Conservation (phyloP, 805 yeast species). For the Scheffersomyces ergatensis region DNA sequence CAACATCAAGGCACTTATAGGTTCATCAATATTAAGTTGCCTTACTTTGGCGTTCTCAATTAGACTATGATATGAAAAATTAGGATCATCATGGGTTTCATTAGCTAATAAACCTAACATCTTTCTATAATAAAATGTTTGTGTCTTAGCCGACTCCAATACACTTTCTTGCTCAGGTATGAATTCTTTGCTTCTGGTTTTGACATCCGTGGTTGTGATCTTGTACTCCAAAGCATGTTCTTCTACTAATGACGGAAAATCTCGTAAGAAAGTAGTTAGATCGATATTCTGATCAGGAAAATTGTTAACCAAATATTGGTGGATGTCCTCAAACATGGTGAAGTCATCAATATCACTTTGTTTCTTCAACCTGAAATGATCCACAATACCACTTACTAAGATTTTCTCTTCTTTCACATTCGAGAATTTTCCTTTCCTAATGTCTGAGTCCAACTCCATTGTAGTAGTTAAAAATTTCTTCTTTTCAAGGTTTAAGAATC, state of each 20-base stretch:
- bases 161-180: constrained; percentile 53
- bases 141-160: constrained; percentile 49
- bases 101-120: constrained; percentile 40
- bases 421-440: neutral
- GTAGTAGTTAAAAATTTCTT: constrained; percentile 10
- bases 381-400: constrained; percentile 65
- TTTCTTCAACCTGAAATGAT: constrained; percentile 35
- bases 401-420: constrained; percentile 23
- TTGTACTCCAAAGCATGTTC: constrained; percentile 10
- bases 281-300: constrained; percentile 16
- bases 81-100: constrained; percentile 11
- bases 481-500: constrained; percentile 36
- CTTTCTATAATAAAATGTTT: constrained; percentile 57
- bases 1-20: constrained; percentile 41
- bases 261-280: constrained; percentile 17
- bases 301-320: constrained; percentile 12
- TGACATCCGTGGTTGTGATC: constrained; percentile 46
- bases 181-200: constrained; percentile 48
- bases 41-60: constrained; percentile 47
- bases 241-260: constrained; percentile 11
- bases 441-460: neutral
- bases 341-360: constrained; percentile 10
- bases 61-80: constrained; percentile 39
- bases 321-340: constrained; percentile 22
- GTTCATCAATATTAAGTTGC: constrained; percentile 46